A percentile compares a stretch with the other conserved stretches of the same genome.
phyloP scores from a whole-genome alignment of 768 basidiomycete species.

The Boletus coccyginus region DNA sequence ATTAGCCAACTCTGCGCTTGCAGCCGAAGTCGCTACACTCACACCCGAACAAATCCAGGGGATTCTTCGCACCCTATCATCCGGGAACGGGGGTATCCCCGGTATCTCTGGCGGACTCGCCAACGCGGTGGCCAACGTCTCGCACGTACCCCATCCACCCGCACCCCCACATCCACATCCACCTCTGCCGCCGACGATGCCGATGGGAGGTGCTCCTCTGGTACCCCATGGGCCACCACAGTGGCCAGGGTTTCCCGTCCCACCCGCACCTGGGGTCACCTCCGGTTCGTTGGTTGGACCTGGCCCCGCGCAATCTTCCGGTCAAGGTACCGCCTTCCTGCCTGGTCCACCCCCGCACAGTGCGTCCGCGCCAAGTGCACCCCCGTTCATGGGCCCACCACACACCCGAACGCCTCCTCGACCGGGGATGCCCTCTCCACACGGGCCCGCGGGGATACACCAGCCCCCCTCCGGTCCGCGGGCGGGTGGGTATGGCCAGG shows the following conservation, averaged over 20 bases:
- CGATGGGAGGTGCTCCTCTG: not conserved
- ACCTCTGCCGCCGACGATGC: conserved; percentile 10
- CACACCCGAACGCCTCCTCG: conserved; percentile 22
- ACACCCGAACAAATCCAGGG: conserved; percentile 75
- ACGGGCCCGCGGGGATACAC: conserved; percentile 11
- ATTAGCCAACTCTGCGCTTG: conserved; percentile 50
- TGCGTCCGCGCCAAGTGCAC: not conserved
- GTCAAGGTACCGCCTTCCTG: not conserved
- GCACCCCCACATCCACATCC: conserved; percentile 11
- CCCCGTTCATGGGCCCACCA: conserved; percentile 17
- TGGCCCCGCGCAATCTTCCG: not conserved
- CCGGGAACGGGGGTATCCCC: conserved; percentile 35
- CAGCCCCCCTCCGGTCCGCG: conserved; percentile 28
- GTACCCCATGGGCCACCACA: conserved; percentile 15
- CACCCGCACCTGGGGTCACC: conserved; percentile 10
- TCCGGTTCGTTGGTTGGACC: conserved; percentile 8
- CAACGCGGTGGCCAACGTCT: conserved; percentile 22
- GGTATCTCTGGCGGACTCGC: conserved; percentile 31
- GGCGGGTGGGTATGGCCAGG: conserved; percentile 27
- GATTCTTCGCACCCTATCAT: conserved; percentile 57
- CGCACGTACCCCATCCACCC: conserved; percentile 11
- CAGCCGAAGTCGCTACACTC: conserved; percentile 68
- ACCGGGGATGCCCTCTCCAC: conserved; percentile 24
- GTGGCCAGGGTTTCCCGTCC: conserved; percentile 28
- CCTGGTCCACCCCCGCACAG: conserved; percentile 5